Evolutionary conservation across 2,329 filamentous ascomycete genomes (phyloP).

Genomic region (Colletotrichum abscissum): DNA sequence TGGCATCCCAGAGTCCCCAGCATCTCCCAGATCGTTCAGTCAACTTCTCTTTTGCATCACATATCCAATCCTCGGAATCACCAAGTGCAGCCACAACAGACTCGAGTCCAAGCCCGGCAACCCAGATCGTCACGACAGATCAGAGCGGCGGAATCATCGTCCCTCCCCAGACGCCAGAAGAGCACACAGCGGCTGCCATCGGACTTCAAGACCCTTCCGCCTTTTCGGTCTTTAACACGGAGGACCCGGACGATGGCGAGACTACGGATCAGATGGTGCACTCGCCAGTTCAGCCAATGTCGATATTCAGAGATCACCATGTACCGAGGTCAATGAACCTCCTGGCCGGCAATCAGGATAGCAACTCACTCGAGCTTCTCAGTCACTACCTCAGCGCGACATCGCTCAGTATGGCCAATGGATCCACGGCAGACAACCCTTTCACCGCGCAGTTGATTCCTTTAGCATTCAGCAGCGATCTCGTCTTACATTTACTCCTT

Average conservation of each 20-base stretch:
- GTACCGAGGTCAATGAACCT: neutral
- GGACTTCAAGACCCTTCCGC: neutral
- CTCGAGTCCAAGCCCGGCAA: neutral
- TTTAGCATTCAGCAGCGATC: conserved; percentile 56
- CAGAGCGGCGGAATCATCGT: neutral
- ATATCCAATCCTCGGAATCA: conserved; percentile 4
- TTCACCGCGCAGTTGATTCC: conserved; percentile 58
- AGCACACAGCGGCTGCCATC: neutral
- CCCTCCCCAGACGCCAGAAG: neutral
- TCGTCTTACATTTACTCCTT: conserved; percentile 58
- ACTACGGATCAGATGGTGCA: neutral
- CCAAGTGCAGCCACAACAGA: neutral
- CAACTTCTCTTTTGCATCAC: conserved; percentile 7
- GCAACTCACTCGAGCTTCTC: conserved; percentile 55
- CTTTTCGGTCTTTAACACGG: neutral
- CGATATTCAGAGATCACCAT: neutral
- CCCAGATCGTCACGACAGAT: neutral
- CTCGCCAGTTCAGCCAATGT: neutral
- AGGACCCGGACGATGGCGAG: neutral
- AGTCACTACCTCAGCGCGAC: conserved; percentile 58
- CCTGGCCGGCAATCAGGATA: conserved; percentile 31
- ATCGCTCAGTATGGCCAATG: conserved; percentile 59
- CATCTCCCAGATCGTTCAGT: neutral
- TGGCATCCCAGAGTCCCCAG: neutral
- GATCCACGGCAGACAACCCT: conserved; percentile 57